Base-by-base conservation (phyloP, 306 rosid genomes). In the Lithocarpus polystachyus region DNA sequence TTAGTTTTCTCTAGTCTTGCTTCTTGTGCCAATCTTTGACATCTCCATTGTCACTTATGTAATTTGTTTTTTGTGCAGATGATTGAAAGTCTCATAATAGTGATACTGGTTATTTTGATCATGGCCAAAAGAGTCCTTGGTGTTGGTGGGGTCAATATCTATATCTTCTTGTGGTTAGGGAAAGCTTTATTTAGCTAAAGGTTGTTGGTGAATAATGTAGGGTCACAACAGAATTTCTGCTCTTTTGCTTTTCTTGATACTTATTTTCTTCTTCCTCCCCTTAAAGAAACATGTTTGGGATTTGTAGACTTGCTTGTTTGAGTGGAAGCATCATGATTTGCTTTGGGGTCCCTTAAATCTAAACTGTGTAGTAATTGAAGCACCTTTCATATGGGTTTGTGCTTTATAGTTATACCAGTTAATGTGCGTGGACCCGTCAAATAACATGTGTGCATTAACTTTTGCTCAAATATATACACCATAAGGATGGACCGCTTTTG, bases 261-360 rank as follows among this genome's bases (percentile, higher is more conserved):
- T 83, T 86, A 37, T 76, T 80, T 81, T 69, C 69, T 82, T 76
- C 88, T 83, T 76, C 86, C 80, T 71, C 80, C 52, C 81, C 73
- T 68, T 86, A 85, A 85, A 90, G 90, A 88, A 88, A 88, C 94
- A 89, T 94, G 97, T 92, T 86, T 89, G 85, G 81, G 85, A 92
- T 85, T 80, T 86, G 81, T 88, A 83, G 85, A 78, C 92, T 72
- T 75, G 83, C 80, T 82, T 85, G 87, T 89, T 89, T 90, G 90
- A 90, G 89, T 78, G 88, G 91, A 86, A 88, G 90, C 96, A 92
- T 85, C 80, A 79, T 79, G 79, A 77, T 75, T 73, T 72, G 80
- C 77, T 65, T 22, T 52, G 35, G 76, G 69, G 77, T 83, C 79
- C 60, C 68, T 56, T 48, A 48, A 48, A 82, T 90, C 82, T 82